phyloP scores from a whole-genome alignment of 2,329 filamentous ascomycete genomes.

The Beauveria medogensis region DNA sequence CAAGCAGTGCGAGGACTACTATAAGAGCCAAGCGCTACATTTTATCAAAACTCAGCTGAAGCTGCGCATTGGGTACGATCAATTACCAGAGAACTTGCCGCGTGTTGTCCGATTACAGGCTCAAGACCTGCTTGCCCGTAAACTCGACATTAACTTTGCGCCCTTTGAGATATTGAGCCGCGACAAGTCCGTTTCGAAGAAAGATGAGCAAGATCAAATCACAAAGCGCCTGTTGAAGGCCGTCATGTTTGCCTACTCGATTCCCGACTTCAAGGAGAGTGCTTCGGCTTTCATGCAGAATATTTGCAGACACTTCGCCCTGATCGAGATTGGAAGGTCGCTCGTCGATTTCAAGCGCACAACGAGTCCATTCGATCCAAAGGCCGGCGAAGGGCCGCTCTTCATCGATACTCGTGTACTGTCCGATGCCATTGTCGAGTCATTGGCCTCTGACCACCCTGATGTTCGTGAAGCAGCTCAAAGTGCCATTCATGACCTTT shows the following conservation, averaged over 20 bases:
- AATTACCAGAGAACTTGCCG: constrained; percentile 80
- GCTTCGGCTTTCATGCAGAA: constrained; percentile 70
- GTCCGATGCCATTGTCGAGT: constrained; percentile 84
- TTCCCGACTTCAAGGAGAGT: constrained; percentile 71
- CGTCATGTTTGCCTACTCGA: constrained; percentile 73
- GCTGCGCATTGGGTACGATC: constrained; percentile 79
- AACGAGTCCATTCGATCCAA: constrained; percentile 72
- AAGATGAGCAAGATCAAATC: constrained; percentile 71
- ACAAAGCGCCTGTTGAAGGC: constrained; percentile 86
- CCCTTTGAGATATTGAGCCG: constrained; percentile 69
- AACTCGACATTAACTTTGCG: constrained; percentile 61
- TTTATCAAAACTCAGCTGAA: constrained; percentile 86
- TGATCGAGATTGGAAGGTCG: constrained; percentile 83
- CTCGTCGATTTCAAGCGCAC: constrained; percentile 71
- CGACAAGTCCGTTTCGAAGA: constrained; percentile 78
- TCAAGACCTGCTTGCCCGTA: constrained; percentile 70
- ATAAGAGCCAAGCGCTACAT: constrained; percentile 88
- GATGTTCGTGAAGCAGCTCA: constrained; percentile 78
- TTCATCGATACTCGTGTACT: constrained; percentile 81
- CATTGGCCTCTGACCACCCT: constrained; percentile 74
- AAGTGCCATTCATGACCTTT: constrained; percentile 67
- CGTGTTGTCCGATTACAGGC: constrained; percentile 80
- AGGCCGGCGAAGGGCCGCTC: constrained; percentile 77
- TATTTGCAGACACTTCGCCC: constrained; percentile 80
- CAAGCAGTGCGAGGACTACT: constrained; percentile 67